Conservation (phyloP, 2,329 filamentous ascomycete genomes). For the Curvularia sp. region DNA sequence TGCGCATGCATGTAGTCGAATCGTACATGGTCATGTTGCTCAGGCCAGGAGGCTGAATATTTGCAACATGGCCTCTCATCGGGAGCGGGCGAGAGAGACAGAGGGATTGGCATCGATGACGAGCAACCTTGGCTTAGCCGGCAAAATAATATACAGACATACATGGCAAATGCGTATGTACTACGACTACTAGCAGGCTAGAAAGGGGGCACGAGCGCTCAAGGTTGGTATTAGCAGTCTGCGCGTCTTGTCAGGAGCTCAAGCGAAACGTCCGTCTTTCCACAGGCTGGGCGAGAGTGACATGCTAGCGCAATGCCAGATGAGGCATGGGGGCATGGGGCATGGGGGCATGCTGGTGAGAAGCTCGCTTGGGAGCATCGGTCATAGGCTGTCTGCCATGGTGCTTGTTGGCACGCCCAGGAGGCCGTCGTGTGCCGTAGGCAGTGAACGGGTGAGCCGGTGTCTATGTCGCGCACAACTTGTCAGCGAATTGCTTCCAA, state of each 20-base stretch:
- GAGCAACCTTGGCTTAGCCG: constrained; percentile 31
- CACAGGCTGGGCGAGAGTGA: constrained; percentile 19
- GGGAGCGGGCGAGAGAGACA: neutral
- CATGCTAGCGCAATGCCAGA: constrained; percentile 22
- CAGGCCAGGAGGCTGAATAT: neutral
- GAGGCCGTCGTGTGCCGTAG: constrained; percentile 26
- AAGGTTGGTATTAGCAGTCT: neutral
- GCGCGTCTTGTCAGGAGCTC: constrained; percentile 15
- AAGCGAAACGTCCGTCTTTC: constrained; percentile 19
- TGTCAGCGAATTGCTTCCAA: constrained; percentile 41
- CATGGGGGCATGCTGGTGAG: constrained; percentile 2
- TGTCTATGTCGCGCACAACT: constrained; percentile 31
- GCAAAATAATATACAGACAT: constrained; percentile 18
- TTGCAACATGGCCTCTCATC: no score
- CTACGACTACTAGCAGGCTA: constrained; percentile 14
- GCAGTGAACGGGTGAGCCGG: constrained; percentile 27
- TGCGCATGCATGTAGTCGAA: constrained; percentile 21
- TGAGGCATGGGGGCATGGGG: constrained; percentile 9
- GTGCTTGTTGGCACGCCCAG: constrained; percentile 26
- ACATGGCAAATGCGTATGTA: neutral
- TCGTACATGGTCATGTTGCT: constrained; percentile 12
- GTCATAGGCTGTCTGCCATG: constrained; percentile 10
- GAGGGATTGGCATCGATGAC: constrained; percentile 36
- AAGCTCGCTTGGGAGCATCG: constrained; percentile 9
- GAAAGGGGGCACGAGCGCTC: constrained; percentile 32